A percentile compares a stretch with the other conserved stretches of the same genome.
These are phyloP conservation scores for Tylopilus rubrobrunneus DNA, from an alignment of 768 basidiomycete genomes.

Conservation along the genomic window DNA sequence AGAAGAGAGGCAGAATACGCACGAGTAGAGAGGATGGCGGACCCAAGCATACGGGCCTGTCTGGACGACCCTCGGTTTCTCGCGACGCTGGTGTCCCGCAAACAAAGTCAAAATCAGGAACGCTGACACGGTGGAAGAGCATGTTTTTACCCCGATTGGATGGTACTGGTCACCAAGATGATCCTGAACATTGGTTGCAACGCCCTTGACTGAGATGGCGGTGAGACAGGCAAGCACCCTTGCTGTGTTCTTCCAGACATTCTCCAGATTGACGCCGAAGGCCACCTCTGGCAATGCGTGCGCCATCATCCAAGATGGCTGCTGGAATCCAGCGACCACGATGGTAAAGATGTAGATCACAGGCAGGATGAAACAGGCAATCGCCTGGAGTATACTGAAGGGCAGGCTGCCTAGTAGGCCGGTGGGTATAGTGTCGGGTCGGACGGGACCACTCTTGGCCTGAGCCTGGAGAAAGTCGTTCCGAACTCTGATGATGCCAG, in stretches of 20 bases:
- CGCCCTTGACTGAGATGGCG: too few relatives aligned
- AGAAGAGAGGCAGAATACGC: neutral
- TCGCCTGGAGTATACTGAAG: neutral
- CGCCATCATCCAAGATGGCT: constrained; percentile 6
- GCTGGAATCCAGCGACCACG: neutral
- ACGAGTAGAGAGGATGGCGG: constrained; percentile 15
- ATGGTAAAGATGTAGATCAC: neutral
- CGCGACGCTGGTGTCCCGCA: constrained; percentile 3
- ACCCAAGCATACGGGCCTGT: constrained; percentile 13
- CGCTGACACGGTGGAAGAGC: too few relatives aligned
- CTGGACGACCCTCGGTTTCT: constrained; percentile 10
- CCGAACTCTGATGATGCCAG: neutral
- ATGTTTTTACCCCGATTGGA: too few relatives aligned
- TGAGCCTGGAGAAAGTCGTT: neutral
- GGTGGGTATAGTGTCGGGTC: neutral
- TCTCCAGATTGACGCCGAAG: neutral
- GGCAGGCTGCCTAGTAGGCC: neutral
- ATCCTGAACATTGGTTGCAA: too few relatives aligned
- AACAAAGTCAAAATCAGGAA: too few relatives aligned
- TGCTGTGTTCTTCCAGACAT: neutral
- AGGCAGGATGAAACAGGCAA: neutral
- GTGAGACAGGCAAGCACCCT: neutral
- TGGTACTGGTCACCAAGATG: neutral
- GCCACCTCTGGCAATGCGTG: neutral
- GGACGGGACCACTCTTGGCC: constrained; percentile 3